Evolutionary conservation across 2,329 filamentous ascomycete species (phyloP).

Genomic region (Akanthomyces dipterigenus): DNA sequence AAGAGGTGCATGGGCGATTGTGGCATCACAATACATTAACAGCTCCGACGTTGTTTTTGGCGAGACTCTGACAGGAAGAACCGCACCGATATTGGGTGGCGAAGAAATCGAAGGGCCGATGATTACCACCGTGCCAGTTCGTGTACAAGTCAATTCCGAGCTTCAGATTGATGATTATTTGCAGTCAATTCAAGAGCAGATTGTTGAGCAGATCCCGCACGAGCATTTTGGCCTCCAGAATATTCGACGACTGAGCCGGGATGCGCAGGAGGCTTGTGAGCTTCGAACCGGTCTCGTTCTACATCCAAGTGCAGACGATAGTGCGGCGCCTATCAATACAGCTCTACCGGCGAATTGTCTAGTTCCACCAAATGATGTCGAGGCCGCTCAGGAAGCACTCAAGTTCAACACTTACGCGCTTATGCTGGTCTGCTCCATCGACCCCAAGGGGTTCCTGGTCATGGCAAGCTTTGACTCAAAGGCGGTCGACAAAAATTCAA

Average conservation of each 20-base stretch:
- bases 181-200: conserved; percentile 48
- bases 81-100: conserved; percentile 38
- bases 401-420: conserved; percentile 55
- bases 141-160: conserved; percentile 38
- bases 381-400: conserved; percentile 53
- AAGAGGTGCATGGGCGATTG: conserved; percentile 52
- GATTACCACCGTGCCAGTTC: conserved; percentile 54
- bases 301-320: conserved; percentile 36
- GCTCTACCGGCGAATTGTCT: conserved; percentile 42
- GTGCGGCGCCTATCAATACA: conserved; percentile 18
- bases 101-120: conserved; percentile 54
- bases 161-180: conserved; percentile 44
- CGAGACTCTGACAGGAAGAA: conserved; percentile 52
- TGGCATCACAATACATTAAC: conserved; percentile 46
- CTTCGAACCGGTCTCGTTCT: conserved; percentile 49
- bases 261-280: conserved; percentile 49
- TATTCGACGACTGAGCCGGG: conserved; percentile 49
- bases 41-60: conserved; percentile 50
- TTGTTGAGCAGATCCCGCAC: conserved; percentile 52
- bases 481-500: conserved; percentile 43
- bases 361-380: conserved; percentile 47
- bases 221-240: conserved; percentile 57
- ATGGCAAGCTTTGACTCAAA: conserved; percentile 61
- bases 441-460: conserved; percentile 47
- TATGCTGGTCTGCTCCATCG: conserved; percentile 58